phyloP scores from a whole-genome alignment of 306 rosid species.

The Prunus dulcis region DNA sequence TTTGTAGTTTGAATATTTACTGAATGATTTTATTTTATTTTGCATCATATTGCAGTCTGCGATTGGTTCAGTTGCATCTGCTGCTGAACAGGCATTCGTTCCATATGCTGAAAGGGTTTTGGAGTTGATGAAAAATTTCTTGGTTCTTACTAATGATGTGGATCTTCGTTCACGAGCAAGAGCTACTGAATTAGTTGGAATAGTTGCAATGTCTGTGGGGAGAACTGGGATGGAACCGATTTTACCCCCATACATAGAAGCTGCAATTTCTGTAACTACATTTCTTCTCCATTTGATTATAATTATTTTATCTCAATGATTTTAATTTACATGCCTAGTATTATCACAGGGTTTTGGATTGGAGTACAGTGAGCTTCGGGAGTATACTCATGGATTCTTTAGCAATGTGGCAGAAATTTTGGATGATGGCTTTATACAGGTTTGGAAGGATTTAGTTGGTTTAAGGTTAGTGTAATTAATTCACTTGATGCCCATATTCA shows the following conservation, averaged over 20 bases:
- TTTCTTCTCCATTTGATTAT: conserved; percentile 19
- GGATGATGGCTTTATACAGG: conserved; percentile 83
- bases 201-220: conserved; percentile 97
- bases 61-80: conserved; percentile 95
- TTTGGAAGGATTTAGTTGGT: conserved; percentile 29
- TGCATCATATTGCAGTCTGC: conserved; percentile 70
- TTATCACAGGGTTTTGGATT: conserved; percentile 79
- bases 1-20: conserved; percentile 22
- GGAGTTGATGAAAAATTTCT: conserved; percentile 88
- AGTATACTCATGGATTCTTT: conserved; percentile 97
- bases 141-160: conserved; percentile 88
- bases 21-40: conserved; percentile 7
- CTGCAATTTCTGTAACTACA: conserved; percentile 82
- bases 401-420: conserved; percentile 93
- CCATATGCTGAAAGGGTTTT: conserved; percentile 96
- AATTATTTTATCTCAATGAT: neutral
- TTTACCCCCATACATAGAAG: conserved; percentile 86
- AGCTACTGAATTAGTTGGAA: conserved; percentile 98
- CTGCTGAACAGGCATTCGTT: conserved; percentile 90
- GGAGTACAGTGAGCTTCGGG: conserved; percentile 93
- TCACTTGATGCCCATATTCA: conserved; percentile 26
- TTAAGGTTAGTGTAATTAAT: conserved; percentile 22
- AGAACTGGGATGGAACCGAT: conserved; percentile 84
- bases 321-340: conserved; percentile 22
- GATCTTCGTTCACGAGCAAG: conserved; percentile 95